These are phyloP conservation scores for Begonia masoniana DNA, from an alignment of 306 rosid genomes.

Conservation along the genomic window DNA sequence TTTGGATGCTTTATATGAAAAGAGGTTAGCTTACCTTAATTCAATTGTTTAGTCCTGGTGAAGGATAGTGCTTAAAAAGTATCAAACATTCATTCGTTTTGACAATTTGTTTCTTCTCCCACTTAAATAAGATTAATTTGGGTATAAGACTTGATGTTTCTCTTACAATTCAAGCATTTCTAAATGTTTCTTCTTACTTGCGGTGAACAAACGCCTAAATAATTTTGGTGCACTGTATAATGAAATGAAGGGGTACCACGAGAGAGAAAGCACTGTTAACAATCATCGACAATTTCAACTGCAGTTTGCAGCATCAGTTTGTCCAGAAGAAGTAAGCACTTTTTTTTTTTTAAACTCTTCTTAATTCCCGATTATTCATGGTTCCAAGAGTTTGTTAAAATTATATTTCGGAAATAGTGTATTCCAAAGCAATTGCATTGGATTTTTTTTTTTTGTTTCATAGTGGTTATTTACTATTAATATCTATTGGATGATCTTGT, in stretches of 20 bases:
- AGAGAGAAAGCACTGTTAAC: slow-evolving; percentile 64
- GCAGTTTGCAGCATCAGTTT: slow-evolving; percentile 57
- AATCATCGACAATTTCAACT: slow-evolving; percentile 54
- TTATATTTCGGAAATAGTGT: no score
- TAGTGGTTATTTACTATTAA: background rate
- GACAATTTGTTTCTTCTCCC: no score
- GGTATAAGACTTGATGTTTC: no score
- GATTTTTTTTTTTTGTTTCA: background rate
- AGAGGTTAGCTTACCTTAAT: slow-evolving; percentile 38
- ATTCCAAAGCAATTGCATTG: no score
- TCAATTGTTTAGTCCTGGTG: background rate
- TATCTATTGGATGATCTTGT: slow-evolving; percentile 2
- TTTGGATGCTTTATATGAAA: slow-evolving; percentile 69
- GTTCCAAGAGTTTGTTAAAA: background rate
- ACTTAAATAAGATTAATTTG: no score
- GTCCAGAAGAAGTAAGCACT: slow-evolving; percentile 69
- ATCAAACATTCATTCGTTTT: no score
- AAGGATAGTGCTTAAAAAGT: no score
- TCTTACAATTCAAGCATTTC: no score
- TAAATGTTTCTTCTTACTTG: background rate
- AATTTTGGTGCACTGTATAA: background rate
- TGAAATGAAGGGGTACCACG: slow-evolving; percentile 55
- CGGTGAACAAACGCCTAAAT: background rate
- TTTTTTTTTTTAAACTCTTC: slow-evolving; percentile 4
- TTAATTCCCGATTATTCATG: background rate